phyloP scores from a whole-genome alignment of 768 basidiomycete species.

The Leccinum subtestaceum region DNA sequence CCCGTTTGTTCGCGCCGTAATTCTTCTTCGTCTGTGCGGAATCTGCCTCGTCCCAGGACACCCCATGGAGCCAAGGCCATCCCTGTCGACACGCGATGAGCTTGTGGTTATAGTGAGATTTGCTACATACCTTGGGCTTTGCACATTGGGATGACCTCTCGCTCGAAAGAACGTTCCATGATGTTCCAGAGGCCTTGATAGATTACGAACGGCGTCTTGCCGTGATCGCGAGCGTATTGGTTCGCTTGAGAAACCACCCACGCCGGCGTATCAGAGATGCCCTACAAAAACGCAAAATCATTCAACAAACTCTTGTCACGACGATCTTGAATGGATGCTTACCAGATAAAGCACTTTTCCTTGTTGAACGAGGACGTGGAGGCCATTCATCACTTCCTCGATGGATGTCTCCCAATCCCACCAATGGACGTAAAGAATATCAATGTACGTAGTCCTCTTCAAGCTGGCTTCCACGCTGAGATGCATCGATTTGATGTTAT shows the following conservation, averaged over 20 bases:
- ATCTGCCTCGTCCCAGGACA: too few relatives aligned
- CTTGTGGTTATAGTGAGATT: too few relatives aligned
- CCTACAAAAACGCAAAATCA: not conserved
- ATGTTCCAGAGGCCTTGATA: too few relatives aligned
- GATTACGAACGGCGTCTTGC: too few relatives aligned
- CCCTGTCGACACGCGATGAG: too few relatives aligned
- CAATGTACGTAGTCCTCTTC: constrained; percentile 55
- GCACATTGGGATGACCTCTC: too few relatives aligned
- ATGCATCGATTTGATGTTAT: constrained; percentile 35
- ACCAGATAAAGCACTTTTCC: not conserved
- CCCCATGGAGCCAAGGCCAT: too few relatives aligned
- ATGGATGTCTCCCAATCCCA: constrained; percentile 46
- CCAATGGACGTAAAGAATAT: constrained; percentile 54
- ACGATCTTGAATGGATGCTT: not conserved
- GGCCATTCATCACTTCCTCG: constrained; percentile 40
- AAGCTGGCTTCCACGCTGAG: constrained; percentile 34
- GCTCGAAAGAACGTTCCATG: too few relatives aligned
- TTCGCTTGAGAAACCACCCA: not conserved
- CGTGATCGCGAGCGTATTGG: not conserved
- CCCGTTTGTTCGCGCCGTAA: too few relatives aligned
- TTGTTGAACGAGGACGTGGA: not conserved
- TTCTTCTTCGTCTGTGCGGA: too few relatives aligned
- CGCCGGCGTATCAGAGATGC: not conserved
- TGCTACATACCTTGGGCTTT: too few relatives aligned
- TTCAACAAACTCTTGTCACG: not conserved